A percentile compares a stretch with the other conserved stretches of the same genome.
Conservation (phyloP, 129 eudicot species). For the Flaveria ramosissima region DNA sequence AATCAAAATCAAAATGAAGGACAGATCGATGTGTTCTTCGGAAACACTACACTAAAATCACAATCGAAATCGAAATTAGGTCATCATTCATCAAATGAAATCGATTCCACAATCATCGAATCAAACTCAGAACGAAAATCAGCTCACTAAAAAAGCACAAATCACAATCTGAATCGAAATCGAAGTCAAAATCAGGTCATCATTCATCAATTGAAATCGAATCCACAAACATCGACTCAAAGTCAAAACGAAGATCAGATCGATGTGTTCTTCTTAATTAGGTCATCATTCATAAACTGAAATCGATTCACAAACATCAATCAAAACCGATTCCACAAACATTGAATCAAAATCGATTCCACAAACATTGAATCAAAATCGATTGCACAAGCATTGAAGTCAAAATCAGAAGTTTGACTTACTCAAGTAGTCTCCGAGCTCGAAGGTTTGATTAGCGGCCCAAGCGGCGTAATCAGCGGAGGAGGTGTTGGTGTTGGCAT, state of each 20-base stretch:
- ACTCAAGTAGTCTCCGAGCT: conserved; percentile 83
- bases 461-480: conserved; percentile 62
- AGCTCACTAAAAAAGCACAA: too few relatives aligned
- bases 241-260: not conserved
- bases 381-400: not conserved
- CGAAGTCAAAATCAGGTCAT: not conserved
- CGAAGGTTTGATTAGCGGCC: conserved; percentile 69
- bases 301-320: too few relatives aligned
- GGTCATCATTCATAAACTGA: too few relatives aligned
- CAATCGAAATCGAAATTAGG: too few relatives aligned
- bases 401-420: conserved; percentile 30
- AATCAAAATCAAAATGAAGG: too few relatives aligned
- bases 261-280: not conserved
- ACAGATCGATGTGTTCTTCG: too few relatives aligned
- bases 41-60: too few relatives aligned
- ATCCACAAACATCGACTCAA: not conserved
- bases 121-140: too few relatives aligned
- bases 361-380: not conserved
- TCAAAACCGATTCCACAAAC: too few relatives aligned
- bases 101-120: too few relatives aligned
- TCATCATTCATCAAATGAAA: too few relatives aligned
- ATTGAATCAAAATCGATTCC: too few relatives aligned
- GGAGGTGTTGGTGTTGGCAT: conserved; percentile 44
- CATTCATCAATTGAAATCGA: not conserved
- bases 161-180: not conserved